These are phyloP conservation scores for Mytilinidion resinicola DNA, from an alignment of 495 filamentous ascomycete genomes.

Conservation along the genomic window DNA sequence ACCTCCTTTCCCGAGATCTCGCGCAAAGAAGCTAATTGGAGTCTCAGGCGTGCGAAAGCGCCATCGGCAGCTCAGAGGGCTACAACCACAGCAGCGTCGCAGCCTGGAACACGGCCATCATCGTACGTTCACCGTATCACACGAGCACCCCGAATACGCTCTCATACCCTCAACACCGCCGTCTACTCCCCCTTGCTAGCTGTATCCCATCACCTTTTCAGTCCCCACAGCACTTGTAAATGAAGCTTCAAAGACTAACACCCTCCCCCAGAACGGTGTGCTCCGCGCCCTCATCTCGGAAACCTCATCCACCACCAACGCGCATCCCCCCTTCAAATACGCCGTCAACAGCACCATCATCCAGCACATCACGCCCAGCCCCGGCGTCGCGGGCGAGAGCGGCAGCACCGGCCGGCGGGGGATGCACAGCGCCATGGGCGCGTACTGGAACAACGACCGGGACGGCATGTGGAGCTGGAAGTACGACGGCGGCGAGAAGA, in stretches of 20 bases:
- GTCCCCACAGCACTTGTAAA: no score
- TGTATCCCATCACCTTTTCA: no score
- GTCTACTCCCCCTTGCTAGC: no score
- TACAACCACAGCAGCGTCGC: constrained; percentile 80
- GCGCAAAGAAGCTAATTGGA: no score
- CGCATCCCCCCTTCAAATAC: constrained; percentile 66
- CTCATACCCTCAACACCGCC: not conserved
- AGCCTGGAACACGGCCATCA: constrained; percentile 84
- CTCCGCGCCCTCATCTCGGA: constrained; percentile 81
- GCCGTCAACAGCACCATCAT: constrained; percentile 97
- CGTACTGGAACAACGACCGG: constrained; percentile 95
- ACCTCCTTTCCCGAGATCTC: not conserved
- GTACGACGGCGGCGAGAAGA: constrained; percentile 73
- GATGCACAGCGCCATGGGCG: constrained; percentile 92
- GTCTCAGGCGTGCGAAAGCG: constrained; percentile 69
- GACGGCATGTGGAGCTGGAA: constrained; percentile 99
- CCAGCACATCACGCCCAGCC: constrained; percentile 61
- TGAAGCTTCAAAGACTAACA: no score
- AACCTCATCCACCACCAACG: constrained; percentile 45
- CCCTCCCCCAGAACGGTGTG: constrained; percentile 63
- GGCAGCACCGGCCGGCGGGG: constrained; percentile 71
- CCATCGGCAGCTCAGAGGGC: constrained; percentile 59
- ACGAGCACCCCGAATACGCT: no score
- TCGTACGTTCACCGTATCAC: constrained; percentile 52
- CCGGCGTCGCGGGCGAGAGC: constrained; percentile 34